phyloP scores from a whole-genome alignment of 257 asterid species.

The Fraxinus pennsylvanica region DNA sequence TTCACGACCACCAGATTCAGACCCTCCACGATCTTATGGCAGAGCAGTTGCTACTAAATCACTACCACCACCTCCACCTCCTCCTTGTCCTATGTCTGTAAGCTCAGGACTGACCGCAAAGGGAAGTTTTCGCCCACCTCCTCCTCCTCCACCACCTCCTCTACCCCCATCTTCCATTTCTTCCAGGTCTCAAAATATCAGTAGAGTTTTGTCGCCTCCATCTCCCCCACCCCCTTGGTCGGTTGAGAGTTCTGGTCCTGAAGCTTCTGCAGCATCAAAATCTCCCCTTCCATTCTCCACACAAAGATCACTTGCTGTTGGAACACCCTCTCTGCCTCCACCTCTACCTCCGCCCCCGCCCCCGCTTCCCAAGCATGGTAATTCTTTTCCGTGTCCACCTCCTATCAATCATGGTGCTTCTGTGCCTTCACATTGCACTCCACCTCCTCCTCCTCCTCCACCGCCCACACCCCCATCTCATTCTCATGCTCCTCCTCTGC shows the following conservation, averaged over 20 bases:
- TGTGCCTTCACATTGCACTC: constrained; percentile 28
- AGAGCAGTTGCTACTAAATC: neutral
- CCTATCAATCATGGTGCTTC: constrained; percentile 15
- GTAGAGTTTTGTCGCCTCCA: constrained; percentile 35
- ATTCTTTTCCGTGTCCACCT: constrained; percentile 20
- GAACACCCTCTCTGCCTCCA: constrained; percentile 10
- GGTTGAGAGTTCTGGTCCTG: constrained; percentile 21
- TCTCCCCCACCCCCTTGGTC: constrained; percentile 43
- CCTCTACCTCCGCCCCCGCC: constrained; percentile 20
- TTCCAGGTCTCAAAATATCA: constrained; percentile 32
- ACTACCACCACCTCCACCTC: neutral
- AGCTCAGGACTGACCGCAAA: neutral
- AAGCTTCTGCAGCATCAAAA: neutral
- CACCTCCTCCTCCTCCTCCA: constrained; percentile 19
- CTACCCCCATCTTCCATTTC: constrained; percentile 30
- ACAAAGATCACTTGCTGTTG: constrained; percentile 19
- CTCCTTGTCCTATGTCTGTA: neutral
- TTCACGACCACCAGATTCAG: neutral
- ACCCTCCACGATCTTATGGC: neutral
- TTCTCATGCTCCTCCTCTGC: constrained; percentile 3
- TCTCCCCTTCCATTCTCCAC: constrained; percentile 2
- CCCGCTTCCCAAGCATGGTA: neutral
- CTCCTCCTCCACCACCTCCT: constrained; percentile 31
- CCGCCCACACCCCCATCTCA: constrained; percentile 23
- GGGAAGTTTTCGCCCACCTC: constrained; percentile 5